Evolutionary conservation across 2,329 filamentous ascomycete species (phyloP).

Genomic region (Xylaria sp.): DNA sequence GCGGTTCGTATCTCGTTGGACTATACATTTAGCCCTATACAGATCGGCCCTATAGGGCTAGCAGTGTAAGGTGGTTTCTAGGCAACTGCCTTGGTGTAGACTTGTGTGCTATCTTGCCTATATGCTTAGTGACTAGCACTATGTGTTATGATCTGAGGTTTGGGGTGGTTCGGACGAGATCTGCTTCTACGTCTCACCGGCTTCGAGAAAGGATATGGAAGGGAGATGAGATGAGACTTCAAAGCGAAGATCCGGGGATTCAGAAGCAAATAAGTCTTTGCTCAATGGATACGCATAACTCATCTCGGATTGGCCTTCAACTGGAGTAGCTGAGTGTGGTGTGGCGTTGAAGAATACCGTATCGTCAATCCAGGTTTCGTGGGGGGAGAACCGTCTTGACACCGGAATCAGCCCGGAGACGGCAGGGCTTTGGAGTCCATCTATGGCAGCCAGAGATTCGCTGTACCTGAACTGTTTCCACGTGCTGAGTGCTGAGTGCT

Average conservation of each 20-base stretch:
- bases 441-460: background rate
- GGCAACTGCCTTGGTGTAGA: background rate
- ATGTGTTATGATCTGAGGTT: slow-evolving; percentile 11
- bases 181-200: slow-evolving; percentile 18
- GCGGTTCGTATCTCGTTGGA: slow-evolving; percentile 1
- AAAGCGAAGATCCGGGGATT: slow-evolving; percentile 8
- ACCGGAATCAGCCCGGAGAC: background rate
- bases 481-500: slow-evolving; percentile 16
- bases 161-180: slow-evolving; percentile 16
- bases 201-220: slow-evolving; percentile 15
- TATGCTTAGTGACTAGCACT: background rate
- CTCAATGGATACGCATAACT: background rate
- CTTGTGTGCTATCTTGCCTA: background rate
- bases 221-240: slow-evolving; percentile 9
- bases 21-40: background rate
- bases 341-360: slow-evolving; percentile 9
- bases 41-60: background rate
- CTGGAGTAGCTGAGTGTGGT: background rate
- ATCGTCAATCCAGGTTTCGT: background rate
- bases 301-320: background rate
- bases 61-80: background rate
- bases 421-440: background rate
- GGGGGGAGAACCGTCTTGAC: background rate
- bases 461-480: slow-evolving; percentile 2
- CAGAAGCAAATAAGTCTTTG: background rate